Evolutionary conservation across 208 protist genomes (phyloP), one percentile per base, ranked within the genome.

Genomic region (Leishmania aethiopica): DNA sequence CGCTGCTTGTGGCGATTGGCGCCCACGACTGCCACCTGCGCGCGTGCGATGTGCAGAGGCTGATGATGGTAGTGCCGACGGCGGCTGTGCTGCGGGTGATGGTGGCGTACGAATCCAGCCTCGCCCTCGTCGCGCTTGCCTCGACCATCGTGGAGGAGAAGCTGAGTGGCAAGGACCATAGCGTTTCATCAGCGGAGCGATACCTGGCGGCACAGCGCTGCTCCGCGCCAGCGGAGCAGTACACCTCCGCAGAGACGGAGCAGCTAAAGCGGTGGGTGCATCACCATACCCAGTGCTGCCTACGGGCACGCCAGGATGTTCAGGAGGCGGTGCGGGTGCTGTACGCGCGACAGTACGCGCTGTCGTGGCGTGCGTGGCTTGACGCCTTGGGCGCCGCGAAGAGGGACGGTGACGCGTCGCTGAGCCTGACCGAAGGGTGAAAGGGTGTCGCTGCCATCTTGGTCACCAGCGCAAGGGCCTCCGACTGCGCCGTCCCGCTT

Each of bases 1-100:
- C 95, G 42, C 83, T 97, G 73, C 83, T 96, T 28, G 74, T 96
- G 13, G 92, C 93, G 11, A 89, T 97, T 45, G 95, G 95, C 47
- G 92, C 93, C 15, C 91, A 96, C 78, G 84, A 89, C 64, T 95
- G 88, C 84, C 91, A 93, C 79, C 79, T 88, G 53, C 86, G 89
- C 47, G 92, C 92, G 83, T 82, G 83, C 66, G 92, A 97, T 79
- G 87, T 95, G 62, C 89, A 85, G 35, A 91, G 93, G 32, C 89
- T 96, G 60, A 78, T 83, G 25, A 88, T 94, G 25, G 77, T 92
- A 28, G 80, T 96, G 42, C 95, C 95, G 13, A 87, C 79, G 25
- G 75, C 62, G 4, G 86, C 86, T 2, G 90, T 97, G 79, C 66
- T 97, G 70, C 70, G 77, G 42, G 92, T 92, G 42, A 70, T 97